phyloP scores from a whole-genome alignment of 345 rosid species.

The Eucalyptus cloeziana region DNA sequence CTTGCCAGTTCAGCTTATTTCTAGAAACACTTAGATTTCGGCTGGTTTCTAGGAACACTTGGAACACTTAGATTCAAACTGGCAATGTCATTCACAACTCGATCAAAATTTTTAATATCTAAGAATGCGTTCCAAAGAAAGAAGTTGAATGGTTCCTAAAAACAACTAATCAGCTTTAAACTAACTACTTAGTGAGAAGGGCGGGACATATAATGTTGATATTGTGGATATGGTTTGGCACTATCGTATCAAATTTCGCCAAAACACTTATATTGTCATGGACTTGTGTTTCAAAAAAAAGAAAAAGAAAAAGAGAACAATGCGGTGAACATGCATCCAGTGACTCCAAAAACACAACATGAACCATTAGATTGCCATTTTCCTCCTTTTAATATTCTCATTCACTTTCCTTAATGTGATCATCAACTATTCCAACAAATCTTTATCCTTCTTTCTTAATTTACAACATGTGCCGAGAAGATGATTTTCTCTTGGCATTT shows the following conservation, averaged over 20 bases:
- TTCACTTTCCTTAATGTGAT: not conserved
- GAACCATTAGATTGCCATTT: too few species aligned
- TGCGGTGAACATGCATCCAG: not conserved
- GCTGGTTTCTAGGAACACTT: too few species aligned
- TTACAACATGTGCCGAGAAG: not conserved
- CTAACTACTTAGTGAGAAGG: too few species aligned
- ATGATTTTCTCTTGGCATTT: not conserved
- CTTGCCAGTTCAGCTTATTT: not conserved
- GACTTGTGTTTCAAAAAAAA: not conserved
- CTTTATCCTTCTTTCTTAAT: not conserved
- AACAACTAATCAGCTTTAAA: not conserved
- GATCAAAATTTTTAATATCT: fast-evolving
- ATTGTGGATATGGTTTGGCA: not conserved
- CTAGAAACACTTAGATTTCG: not conserved
- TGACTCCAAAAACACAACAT: not conserved
- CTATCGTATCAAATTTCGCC: not conserved
- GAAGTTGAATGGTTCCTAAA: not conserved
- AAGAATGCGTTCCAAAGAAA: too few species aligned
- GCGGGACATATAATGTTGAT: fast-evolving
- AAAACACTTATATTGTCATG: not conserved
- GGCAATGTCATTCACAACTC: too few species aligned
- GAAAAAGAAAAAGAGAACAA: too few species aligned
- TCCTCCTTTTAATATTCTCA: too few species aligned
- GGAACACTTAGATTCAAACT: too few species aligned
- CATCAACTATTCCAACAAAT: not conserved